A percentile compares a stretch with the other conserved stretches of the same genome.
Conservation (phyloP, 768 basidiomycete genomes). For the Pisolithus albus region DNA sequence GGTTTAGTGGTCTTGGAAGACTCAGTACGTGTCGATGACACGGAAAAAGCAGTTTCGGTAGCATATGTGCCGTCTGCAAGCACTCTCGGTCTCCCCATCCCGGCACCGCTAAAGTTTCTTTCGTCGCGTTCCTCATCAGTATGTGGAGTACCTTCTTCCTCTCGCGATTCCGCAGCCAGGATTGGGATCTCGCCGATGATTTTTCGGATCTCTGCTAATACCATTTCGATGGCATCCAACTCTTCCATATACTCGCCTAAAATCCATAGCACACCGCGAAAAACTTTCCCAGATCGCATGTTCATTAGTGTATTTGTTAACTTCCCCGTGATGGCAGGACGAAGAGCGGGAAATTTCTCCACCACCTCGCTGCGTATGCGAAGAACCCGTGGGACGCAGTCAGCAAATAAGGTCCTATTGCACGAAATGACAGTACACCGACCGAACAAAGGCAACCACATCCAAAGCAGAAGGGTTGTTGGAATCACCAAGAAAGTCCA, state of each 20-base stretch:
- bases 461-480: slow-evolving; percentile 94
- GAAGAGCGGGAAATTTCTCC: slow-evolving; percentile 90
- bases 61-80: slow-evolving; percentile 97
- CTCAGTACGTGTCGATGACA: slow-evolving; percentile 59
- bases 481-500: slow-evolving; percentile 92
- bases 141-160: slow-evolving; percentile 47
- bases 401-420: not conserved
- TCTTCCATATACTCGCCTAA: slow-evolving; percentile 89
- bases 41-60: slow-evolving; percentile 85
- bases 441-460: slow-evolving; percentile 81
- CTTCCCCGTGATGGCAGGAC: slow-evolving; percentile 76
- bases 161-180: slow-evolving; percentile 81
- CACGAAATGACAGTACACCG: slow-evolving; percentile 19
- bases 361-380: slow-evolving; percentile 70
- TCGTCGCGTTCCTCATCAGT: slow-evolving; percentile 39
- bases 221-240: slow-evolving; percentile 57
- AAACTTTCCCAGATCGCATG: slow-evolving; percentile 95
- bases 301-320: slow-evolving; percentile 74
- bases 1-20: slow-evolving; percentile 89
- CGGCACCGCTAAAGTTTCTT: slow-evolving; percentile 32
- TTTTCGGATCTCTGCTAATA: slow-evolving; percentile 74
- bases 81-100: slow-evolving; percentile 62
- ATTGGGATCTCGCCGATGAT: slow-evolving; percentile 98
- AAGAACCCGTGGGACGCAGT: not conserved
- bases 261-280: slow-evolving; percentile 95